Evolutionary conservation across 1,139 yeast species (phyloP).

Genomic region (Pneumocystis oryctolagi): DNA sequence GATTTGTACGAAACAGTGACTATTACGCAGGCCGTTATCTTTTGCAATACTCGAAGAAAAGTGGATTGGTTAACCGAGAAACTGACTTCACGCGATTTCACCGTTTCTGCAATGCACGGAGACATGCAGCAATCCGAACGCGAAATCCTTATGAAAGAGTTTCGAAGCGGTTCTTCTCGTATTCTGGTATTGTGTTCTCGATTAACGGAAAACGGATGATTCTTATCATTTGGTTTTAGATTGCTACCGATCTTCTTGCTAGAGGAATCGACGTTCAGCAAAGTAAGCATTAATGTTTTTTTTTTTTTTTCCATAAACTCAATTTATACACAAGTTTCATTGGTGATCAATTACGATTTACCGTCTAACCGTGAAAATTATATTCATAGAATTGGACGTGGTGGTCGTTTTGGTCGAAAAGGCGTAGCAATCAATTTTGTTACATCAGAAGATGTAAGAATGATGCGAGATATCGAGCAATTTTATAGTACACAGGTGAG

Average conservation of each 20-base stretch:
- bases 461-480: constrained; percentile 94
- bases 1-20: constrained; percentile 96
- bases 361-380: constrained; percentile 97
- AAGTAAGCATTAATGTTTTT: constrained; percentile 12
- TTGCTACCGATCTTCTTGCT: constrained; percentile 94
- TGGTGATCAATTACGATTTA: constrained; percentile 94
- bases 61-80: constrained; percentile 86
- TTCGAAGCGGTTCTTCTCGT: not conserved
- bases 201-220: constrained; percentile 73
- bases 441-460: constrained; percentile 77
- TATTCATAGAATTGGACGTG: constrained; percentile 99
- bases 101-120: constrained; percentile 95
- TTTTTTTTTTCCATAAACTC: not conserved
- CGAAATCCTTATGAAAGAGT: constrained; percentile 86
- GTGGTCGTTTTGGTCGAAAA: constrained; percentile 99
- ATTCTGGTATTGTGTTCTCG: not conserved
- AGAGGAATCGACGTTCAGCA: constrained; percentile 99
- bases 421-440: constrained; percentile 99
- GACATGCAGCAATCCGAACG: constrained; percentile 94
- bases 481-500: constrained; percentile 79
- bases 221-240: constrained; percentile 93
- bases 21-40: constrained; percentile 96
- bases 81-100: constrained; percentile 74
- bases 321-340: constrained; percentile 67
- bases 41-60: constrained; percentile 98